phyloP scores from a whole-genome alignment of 1,284 basidiomycete species.

The Anthracocystis panici-leucophaei region DNA sequence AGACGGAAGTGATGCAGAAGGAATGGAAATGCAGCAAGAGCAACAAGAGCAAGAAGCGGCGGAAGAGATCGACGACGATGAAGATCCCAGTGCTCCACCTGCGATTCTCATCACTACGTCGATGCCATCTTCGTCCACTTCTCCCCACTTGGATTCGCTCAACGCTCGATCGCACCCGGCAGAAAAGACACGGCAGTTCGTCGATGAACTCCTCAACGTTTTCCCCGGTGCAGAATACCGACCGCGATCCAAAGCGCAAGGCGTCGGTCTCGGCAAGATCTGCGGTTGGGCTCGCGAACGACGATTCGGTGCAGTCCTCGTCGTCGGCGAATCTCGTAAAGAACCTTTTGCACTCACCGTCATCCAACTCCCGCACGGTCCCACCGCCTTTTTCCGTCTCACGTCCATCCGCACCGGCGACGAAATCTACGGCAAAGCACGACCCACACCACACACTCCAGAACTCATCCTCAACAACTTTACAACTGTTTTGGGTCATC shows the following conservation, averaged over 20 bases:
- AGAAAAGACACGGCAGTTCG: constrained; percentile 72
- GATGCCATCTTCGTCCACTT: constrained; percentile 62
- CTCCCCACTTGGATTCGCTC: constrained; percentile 63
- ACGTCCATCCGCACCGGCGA: constrained; percentile 87
- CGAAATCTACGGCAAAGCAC: constrained; percentile 87
- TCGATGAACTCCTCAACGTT: constrained; percentile 87
- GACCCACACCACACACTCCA: constrained; percentile 90
- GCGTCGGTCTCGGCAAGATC: constrained; percentile 92
- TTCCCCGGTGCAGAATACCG: constrained; percentile 96
- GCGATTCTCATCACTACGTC: constrained; percentile 66
- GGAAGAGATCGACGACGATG: constrained; percentile 51
- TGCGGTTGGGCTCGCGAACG: constrained; percentile 92
- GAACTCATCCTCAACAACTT: constrained; percentile 97
- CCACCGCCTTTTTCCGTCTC: constrained; percentile 95
- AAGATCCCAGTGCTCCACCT: constrained; percentile 61
- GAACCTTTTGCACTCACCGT: constrained; percentile 87
- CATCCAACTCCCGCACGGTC: constrained; percentile 89
- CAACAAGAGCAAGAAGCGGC: constrained; percentile 65
- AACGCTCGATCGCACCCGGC: constrained; percentile 75
- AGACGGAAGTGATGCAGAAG: constrained; percentile 48
- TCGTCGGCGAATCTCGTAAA: constrained; percentile 89
- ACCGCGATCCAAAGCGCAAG: constrained; percentile 87
- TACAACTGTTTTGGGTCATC: constrained; percentile 90
- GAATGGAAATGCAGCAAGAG: constrained; percentile 28
- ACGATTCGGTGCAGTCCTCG: constrained; percentile 86